Base-by-base conservation (phyloP, 208 protist species). In the Crithidia sp. region DNA sequence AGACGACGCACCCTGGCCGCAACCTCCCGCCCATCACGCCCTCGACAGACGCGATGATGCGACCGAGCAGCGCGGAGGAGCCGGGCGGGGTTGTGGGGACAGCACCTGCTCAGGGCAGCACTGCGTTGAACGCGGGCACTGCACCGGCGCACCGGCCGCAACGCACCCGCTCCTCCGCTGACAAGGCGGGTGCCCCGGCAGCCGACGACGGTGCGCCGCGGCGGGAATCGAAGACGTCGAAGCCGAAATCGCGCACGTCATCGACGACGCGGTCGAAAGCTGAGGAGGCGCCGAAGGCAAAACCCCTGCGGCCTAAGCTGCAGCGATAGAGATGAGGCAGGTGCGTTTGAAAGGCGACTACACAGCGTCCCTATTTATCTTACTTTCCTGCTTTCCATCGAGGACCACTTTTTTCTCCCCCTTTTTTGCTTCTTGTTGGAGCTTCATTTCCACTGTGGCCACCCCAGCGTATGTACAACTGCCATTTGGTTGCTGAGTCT, bases 11-110 rank as follows among this genome's bases (percentile, higher is more conserved):
- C 39, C 74, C 67, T 0, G 60, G 74, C 43, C 54, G 74, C 19
- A 70, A 73, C 53, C 53, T 79, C 16, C 74, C 74, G 19, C 74
- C 74, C 43, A 73, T 79, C 54, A 58, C 60, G 9, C 67, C 67
- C 5, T 52, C 39, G 13, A 50, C 67, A 5, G 64, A 74, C 47
- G 5, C 58, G 28, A 39, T 76, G 9, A 37, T 79, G 61, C 67
- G 57, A n/a, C 52, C 74, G 7, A 52, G 50, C 60, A 79, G 60
- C 17, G n/a, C 56, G 6, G 47, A 40, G 4, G 44, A 17, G 39
- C 14, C 16, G 13, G 59, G 28, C 28, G 28, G 28, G 28, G 28
- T 28, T 28, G 28, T 28, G 28, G 28, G 28, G 28, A 28, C 28
- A 28, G 28, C 28, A 28, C 28, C 28, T 28, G 28, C 28, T 28